Evolutionary conservation across 345 rosid species (phyloP).

Genomic region (Kandelia obovata): DNA sequence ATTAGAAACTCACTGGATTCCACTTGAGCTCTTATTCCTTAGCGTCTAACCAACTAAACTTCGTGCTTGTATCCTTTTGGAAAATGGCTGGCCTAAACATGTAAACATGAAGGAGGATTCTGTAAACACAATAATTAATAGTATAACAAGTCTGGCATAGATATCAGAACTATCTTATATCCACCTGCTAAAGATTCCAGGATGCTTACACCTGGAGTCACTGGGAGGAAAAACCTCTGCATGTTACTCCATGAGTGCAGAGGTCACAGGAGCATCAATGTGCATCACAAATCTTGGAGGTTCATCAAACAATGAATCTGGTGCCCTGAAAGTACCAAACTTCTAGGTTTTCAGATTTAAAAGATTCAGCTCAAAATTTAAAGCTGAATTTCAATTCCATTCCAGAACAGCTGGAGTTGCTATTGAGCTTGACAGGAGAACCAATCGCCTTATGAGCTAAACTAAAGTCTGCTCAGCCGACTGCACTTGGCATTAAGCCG

Average conservation of each 20-base stretch:
- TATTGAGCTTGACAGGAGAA: neutral
- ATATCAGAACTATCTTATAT: conserved; percentile 45
- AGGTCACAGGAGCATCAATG: conserved; percentile 81
- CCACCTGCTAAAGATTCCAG: conserved; percentile 99
- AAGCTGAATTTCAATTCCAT: neutral
- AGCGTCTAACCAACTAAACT: conserved; percentile 79
- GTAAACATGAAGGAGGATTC: neutral
- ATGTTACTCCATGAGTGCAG: conserved; percentile 73
- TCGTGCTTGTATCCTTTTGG: conserved; percentile 90
- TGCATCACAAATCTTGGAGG: conserved; percentile 84
- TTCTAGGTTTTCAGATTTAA: neutral
- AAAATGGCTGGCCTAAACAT: conserved; percentile 76
- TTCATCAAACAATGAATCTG: conserved; percentile 73
- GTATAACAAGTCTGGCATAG: neutral
- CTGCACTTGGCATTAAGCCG: too few relatives aligned
- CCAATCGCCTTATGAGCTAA: neutral
- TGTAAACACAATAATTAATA: conserved; percentile 4
- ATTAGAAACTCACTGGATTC: conserved; percentile 50
- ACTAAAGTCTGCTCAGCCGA: neutral
- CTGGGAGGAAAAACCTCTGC: conserved; percentile 74
- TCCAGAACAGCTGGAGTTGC: neutral
- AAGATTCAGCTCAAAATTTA: neutral
- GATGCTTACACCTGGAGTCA: conserved; percentile 70
- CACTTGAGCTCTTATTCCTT: conserved; percentile 80
- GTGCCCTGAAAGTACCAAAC: conserved; percentile 43